These are phyloP conservation scores for Comarum palustre DNA, from an alignment of 306 rosid species.

Conservation along the genomic window DNA sequence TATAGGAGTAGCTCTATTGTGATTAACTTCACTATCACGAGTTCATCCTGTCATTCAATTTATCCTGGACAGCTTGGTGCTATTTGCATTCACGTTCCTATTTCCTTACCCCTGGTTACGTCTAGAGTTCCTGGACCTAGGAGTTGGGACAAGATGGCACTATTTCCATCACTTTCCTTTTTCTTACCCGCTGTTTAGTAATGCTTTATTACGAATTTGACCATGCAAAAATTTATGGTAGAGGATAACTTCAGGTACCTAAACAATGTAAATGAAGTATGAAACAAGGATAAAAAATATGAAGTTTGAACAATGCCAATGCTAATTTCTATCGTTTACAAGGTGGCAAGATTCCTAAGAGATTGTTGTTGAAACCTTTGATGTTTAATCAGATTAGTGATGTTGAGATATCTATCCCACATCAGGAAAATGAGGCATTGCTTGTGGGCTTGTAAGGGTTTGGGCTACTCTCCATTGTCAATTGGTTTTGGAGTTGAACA, in stretches of 20 bases:
- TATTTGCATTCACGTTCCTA: neutral
- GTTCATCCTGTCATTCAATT: neutral
- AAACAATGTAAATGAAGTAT: neutral
- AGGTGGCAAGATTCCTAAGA: neutral
- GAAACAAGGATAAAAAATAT: neutral
- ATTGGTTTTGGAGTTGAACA: no score
- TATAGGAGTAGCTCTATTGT: neutral
- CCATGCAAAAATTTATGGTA: neutral
- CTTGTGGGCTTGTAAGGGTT: no score
- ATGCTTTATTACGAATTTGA: neutral
- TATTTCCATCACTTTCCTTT: neutral
- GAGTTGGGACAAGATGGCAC: neutral
- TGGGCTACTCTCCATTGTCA: no score
- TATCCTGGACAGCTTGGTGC: neutral
- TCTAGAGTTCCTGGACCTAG: neutral
- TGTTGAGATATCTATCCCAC: no score
- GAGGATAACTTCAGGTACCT: neutral
- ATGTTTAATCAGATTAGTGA: neutral
- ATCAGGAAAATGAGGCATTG: no score
- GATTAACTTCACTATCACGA: neutral
- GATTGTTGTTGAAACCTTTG: neutral
- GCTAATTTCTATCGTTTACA: neutral
- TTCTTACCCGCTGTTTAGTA: neutral
- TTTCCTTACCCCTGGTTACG: neutral
- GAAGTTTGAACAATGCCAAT: neutral